A percentile compares a stretch with the other conserved stretches of the same genome.
Evolutionary conservation across 2,329 filamentous ascomycete species (phyloP).

Genomic region (Ascochyta rabiei): DNA sequence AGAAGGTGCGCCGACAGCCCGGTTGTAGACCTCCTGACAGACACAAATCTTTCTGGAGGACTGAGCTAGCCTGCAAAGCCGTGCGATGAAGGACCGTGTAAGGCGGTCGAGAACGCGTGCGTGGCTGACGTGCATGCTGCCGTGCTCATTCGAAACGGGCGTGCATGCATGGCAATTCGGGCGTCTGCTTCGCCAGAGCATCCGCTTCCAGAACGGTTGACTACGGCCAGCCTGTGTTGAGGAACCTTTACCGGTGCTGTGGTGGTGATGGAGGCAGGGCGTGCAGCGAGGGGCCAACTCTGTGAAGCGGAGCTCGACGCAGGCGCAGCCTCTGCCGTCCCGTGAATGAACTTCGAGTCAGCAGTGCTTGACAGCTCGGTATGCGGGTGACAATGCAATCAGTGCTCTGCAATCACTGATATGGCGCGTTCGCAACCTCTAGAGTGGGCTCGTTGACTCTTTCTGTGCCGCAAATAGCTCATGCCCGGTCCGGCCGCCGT

Average conservation of each 20-base stretch:
- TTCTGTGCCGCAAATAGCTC: background rate
- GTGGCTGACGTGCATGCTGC: slow-evolving; percentile 3
- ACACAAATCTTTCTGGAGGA: background rate
- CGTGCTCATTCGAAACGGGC: background rate
- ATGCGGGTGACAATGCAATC: slow-evolving; percentile 6
- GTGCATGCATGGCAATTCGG: slow-evolving; percentile 22
- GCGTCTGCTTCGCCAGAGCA: slow-evolving; percentile 19
- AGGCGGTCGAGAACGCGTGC: background rate
- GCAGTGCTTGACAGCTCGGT: background rate
- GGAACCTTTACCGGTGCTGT: background rate
- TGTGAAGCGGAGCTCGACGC: background rate
- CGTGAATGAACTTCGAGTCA: background rate
- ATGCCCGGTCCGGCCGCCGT: background rate
- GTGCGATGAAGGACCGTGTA: background rate
- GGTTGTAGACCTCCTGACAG: background rate
- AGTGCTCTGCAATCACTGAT: background rate
- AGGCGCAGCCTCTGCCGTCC: slow-evolving; percentile 1
- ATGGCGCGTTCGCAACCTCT: background rate
- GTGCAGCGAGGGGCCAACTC: background rate
- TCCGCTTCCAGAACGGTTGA: background rate
- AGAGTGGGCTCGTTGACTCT: background rate
- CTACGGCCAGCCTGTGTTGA: background rate
- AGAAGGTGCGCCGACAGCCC: background rate
- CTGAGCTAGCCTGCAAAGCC: background rate
- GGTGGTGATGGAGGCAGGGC: background rate